These are phyloP conservation scores for Colletotrichum tropicale DNA, from an alignment of 2,329 filamentous ascomycete genomes.

Conservation along the genomic window DNA sequence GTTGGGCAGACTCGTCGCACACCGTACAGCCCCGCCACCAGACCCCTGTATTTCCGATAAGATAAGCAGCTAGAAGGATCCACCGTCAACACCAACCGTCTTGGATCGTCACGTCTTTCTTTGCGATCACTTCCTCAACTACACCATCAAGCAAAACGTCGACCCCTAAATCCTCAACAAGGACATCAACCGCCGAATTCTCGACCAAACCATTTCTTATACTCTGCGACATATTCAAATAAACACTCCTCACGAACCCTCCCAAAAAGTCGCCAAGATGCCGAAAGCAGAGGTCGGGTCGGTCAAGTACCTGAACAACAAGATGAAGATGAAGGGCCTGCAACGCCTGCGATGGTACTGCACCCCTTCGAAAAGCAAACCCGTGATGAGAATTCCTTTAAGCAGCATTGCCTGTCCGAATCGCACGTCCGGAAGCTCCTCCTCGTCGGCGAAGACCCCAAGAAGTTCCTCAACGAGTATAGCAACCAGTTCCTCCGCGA, in stretches of 20 bases:
- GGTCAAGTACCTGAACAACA: constrained; percentile 89
- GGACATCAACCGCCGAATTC: background rate
- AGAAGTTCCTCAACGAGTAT: constrained; percentile 83
- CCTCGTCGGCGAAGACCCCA: constrained; percentile 84
- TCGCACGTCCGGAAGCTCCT: constrained; percentile 90
- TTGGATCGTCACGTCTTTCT: background rate
- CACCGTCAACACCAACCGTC: background rate
- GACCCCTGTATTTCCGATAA: background rate
- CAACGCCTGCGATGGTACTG: constrained; percentile 93
- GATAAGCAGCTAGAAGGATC: background rate
- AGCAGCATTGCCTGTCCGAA: constrained; percentile 68
- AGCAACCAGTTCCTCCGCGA: constrained; percentile 81
- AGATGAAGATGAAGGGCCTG: constrained; percentile 81
- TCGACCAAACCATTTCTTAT: background rate
- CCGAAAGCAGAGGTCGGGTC: constrained; percentile 90
- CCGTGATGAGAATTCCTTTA: constrained; percentile 76
- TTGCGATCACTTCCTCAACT: background rate
- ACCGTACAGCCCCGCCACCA: constrained; percentile 1
- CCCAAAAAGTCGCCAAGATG: constrained; percentile 62
- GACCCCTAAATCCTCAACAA: background rate
- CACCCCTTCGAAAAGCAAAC: constrained; percentile 71
- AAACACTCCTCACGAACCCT: background rate
- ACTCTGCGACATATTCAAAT: background rate
- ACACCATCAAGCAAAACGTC: background rate
- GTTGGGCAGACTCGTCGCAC: background rate